These are phyloP conservation scores for Phytophthora melonis DNA, from an alignment of 352 stramenopile species.

Conservation along the genomic window DNA sequence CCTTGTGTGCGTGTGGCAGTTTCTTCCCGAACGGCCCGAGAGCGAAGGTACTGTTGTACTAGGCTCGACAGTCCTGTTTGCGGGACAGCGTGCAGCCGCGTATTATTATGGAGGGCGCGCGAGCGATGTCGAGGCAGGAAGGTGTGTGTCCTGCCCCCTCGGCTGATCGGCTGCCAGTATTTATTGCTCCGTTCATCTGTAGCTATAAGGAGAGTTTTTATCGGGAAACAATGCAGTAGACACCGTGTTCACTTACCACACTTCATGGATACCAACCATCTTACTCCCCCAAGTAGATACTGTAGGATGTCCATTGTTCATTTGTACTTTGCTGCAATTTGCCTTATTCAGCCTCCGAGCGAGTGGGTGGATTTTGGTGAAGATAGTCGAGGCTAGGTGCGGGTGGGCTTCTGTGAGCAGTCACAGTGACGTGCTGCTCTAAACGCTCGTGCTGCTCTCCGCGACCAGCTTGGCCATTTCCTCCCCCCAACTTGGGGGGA, in stretches of 20 bases:
- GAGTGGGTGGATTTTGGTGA: too few species aligned
- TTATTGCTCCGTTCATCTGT: not conserved
- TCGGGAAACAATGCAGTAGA: not conserved
- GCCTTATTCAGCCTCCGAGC: too few species aligned
- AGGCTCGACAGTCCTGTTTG: not conserved
- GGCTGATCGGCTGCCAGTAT: not conserved
- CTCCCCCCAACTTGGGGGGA: too few species aligned
- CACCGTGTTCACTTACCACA: not conserved
- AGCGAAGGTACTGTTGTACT: slow-evolving; percentile 46
- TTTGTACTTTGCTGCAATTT: accelerated
- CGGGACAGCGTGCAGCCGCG: too few species aligned
- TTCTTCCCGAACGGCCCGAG: slow-evolving; percentile 15
- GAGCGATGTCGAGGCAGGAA: too few species aligned
- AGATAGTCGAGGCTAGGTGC: too few species aligned
- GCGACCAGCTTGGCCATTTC: accelerated
- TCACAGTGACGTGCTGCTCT: too few species aligned
- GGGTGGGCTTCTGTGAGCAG: too few species aligned
- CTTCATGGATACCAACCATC: too few species aligned
- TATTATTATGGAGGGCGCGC: slow-evolving; percentile 4
- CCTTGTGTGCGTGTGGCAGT: slow-evolving; percentile 8
- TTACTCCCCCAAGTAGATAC: accelerated
- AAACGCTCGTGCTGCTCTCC: too few species aligned
- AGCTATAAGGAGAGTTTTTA: not conserved
- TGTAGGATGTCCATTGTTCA: accelerated
- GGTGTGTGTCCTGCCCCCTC: too few species aligned